phyloP scores from a whole-genome alignment of 2,329 filamentous ascomycete genomes.

The Aureobasidium leucospermi region DNA sequence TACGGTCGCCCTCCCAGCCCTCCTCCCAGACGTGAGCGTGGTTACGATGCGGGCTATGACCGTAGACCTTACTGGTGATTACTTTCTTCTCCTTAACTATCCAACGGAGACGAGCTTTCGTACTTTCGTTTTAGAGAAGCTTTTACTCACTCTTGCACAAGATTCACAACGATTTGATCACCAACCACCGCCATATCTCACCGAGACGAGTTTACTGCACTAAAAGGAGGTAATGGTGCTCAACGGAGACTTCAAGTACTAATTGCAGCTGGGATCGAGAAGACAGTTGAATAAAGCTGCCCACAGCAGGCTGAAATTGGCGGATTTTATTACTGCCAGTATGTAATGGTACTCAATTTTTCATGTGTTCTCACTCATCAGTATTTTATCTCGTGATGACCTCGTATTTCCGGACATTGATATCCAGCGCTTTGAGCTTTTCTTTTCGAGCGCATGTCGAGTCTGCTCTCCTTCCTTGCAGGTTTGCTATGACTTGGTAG shows the following conservation, averaged over 20 bases:
- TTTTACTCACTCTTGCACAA: slow-evolving; percentile 4
- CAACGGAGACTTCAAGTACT: not conserved
- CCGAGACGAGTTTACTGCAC: not conserved
- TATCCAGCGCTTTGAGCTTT: not conserved
- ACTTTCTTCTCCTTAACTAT: slow-evolving; percentile 11
- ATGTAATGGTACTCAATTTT: not conserved
- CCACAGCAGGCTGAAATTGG: not conserved
- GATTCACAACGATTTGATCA: slow-evolving; percentile 1
- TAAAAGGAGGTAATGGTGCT: not conserved
- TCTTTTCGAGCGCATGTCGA: too few relatives aligned
- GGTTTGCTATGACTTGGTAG: too few relatives aligned
- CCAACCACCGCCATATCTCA: not conserved
- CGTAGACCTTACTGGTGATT: slow-evolving; percentile 43
- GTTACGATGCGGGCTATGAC: slow-evolving; percentile 39
- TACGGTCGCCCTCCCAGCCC: slow-evolving; percentile 40
- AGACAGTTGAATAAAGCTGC: not conserved
- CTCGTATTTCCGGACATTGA: too few relatives aligned
- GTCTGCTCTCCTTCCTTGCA: too few relatives aligned
- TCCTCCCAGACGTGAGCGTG: slow-evolving; percentile 32
- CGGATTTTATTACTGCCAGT: slow-evolving; percentile 3
- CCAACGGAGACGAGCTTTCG: not conserved
- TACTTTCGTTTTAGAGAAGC: not conserved
- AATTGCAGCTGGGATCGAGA: not conserved
- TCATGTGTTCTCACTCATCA: not conserved
- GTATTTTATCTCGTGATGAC: too few relatives aligned